Conservation (phyloP, 192 early-diverging fungal genomes). For the Umbelopsis ramanniana region DNA sequence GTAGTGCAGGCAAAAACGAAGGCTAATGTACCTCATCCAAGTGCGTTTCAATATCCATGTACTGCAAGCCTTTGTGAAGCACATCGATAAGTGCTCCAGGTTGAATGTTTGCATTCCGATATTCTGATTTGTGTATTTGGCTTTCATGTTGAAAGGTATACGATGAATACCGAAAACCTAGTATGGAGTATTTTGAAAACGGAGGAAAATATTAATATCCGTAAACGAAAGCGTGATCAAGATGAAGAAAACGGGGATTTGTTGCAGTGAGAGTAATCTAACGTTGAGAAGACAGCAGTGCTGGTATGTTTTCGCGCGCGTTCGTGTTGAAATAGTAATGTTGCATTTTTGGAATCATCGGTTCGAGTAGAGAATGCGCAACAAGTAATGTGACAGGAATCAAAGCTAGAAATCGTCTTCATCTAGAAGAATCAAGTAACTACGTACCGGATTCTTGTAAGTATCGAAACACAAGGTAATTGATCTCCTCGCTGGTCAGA, state of each 20-base stretch:
- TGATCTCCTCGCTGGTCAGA: conserved; percentile 85
- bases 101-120: conserved; percentile 64
- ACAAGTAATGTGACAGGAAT: not conserved
- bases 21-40: conserved; percentile 63
- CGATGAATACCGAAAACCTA: conserved; percentile 85
- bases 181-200: not conserved
- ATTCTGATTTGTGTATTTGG: conserved; percentile 67
- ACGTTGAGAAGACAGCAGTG: no score
- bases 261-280: no score
- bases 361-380: not conserved
- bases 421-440: not conserved
- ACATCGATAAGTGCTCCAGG: conserved; percentile 85
- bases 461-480: conserved; percentile 87
- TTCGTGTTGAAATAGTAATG: not conserved
- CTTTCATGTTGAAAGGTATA: conserved; percentile 90
- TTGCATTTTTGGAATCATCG: not conserved
- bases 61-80: conserved; percentile 91
- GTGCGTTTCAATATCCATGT: conserved; percentile 90
- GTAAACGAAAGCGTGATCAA: not conserved
- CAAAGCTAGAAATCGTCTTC: not conserved
- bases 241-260: not conserved
- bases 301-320: not conserved
- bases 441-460: conserved; percentile 81
- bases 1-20: not conserved
- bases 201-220: not conserved